Conservation (phyloP, 345 rosid species). For the Syzygium aromaticum region DNA sequence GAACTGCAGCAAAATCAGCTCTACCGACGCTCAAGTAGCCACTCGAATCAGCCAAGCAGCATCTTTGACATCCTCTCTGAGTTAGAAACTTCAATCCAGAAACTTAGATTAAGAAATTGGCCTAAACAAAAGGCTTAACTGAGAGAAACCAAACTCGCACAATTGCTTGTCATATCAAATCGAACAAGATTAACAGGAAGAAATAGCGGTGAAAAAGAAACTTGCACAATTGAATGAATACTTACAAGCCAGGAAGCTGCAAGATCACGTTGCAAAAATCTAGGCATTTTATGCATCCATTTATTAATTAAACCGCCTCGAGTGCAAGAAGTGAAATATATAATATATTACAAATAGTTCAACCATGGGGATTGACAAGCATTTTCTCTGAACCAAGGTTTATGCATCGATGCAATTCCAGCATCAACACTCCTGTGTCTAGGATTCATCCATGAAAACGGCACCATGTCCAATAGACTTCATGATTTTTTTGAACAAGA, state of each 20-base stretch:
- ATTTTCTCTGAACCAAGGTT: background rate
- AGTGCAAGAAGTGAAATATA: background rate
- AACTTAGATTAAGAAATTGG: background rate
- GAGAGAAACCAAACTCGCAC: background rate
- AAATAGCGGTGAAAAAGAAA: background rate
- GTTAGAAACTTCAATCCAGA: background rate
- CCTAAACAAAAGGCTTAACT: background rate
- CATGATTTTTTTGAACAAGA: slow-evolving; percentile 80
- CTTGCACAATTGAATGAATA: background rate
- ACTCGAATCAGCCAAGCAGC: background rate
- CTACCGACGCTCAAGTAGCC: background rate
- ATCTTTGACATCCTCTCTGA: background rate
- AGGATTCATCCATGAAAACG: slow-evolving; percentile 76
- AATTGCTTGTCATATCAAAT: background rate
- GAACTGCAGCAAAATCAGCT: background rate
- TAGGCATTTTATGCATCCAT: background rate
- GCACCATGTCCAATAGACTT: slow-evolving; percentile 72
- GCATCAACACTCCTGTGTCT: background rate
- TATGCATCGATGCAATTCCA: background rate
- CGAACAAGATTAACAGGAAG: background rate
- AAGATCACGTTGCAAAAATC: background rate
- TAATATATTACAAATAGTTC: background rate
- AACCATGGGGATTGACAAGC: background rate
- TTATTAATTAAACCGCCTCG: background rate
- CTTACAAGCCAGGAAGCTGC: background rate